Evolutionary conservation across 495 filamentous ascomycete species (phyloP), one percentile per base, ranked within the genome.

Genomic region (Symbiotaphrina buchneri): DNA sequence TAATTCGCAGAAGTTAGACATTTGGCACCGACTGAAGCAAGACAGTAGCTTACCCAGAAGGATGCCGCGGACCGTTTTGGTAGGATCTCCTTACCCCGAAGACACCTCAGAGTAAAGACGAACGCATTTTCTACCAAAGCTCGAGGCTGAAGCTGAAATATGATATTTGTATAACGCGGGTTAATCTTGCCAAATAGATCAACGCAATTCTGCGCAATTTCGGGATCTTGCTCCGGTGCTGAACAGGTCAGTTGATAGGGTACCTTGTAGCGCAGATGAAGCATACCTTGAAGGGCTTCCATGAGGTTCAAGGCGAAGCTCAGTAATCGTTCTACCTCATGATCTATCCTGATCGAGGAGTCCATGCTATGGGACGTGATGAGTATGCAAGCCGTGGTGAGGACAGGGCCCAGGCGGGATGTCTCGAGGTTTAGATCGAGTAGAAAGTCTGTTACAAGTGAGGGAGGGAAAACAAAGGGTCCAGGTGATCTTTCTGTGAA

Each of bases 401-500:
- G 68, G 5, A 92, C 61, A 21, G 63, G 63, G 26, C 74, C 73
- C 14, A 82, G 55, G 14, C 74, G 61, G n/a, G 76, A 65, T 16
- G 69, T 78, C 10, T 63, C 58, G 6, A 65, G 48, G 0, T 59
- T 58, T 30, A 72, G 65, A 22, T 59, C 58, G 18, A 65, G 58
- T 14, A 92, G 56, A 50, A 83, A 83, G 25, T 75, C 56, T 15
- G 74, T 70, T 0, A 78, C 71, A 27, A 75, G 54, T 4, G 60
- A 54, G 0, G 78, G 65, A 5, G 78, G 58, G 51, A 94, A 64
- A 34, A 85, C 68, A 52, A 94, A 71, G 21, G 81, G 51, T 0
- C 79, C 79, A 2, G 79, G 73, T 8, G 65, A 63, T 1, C 55
- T 63, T 47, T 95, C 87, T 2, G 71, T 72, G 42, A 78, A 85